Conservation (phyloP, 805 yeast genomes). For the Yarrowia porcina region DNA sequence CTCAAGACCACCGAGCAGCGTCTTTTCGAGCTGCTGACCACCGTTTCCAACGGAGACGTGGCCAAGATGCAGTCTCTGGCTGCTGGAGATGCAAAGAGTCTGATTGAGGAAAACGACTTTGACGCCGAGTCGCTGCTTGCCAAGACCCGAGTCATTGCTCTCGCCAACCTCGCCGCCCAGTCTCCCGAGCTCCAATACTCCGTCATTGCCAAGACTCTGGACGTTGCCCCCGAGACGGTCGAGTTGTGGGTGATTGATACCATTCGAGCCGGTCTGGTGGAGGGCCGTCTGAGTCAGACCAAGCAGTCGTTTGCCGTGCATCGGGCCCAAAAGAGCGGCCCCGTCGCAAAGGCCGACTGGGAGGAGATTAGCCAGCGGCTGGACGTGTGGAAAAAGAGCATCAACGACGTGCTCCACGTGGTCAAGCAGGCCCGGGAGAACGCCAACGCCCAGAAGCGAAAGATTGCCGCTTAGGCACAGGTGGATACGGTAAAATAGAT, state of each 20-base stretch:
- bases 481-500: neutral
- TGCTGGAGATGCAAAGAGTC: conserved; percentile 20
- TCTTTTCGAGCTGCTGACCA: conserved; percentile 33
- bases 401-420: conserved; percentile 36
- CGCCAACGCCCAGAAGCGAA: conserved; percentile 30
- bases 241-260: conserved; percentile 44
- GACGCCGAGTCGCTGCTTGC: conserved; percentile 28
- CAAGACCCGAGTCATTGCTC: conserved; percentile 37
- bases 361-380: conserved; percentile 37
- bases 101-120: conserved; percentile 24
- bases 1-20: conserved; percentile 31
- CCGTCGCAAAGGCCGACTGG: conserved; percentile 42
- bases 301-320: conserved; percentile 40
- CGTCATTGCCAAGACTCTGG: conserved; percentile 37
- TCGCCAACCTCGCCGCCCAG: conserved; percentile 34
- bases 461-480: conserved; percentile 12
- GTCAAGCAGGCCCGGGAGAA: conserved; percentile 35
- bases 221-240: conserved; percentile 37
- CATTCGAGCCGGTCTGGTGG: conserved; percentile 43
- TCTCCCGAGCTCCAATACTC: conserved; percentile 35
- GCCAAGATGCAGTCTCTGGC: conserved; percentile 27
- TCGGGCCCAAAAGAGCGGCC: conserved; percentile 39
- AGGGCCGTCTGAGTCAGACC: conserved; percentile 45
- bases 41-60: conserved; percentile 37
- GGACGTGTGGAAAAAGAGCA: conserved; percentile 39